Conservation (phyloP, 805 yeast genomes). For the Tetrapisispora pingtungensis region DNA sequence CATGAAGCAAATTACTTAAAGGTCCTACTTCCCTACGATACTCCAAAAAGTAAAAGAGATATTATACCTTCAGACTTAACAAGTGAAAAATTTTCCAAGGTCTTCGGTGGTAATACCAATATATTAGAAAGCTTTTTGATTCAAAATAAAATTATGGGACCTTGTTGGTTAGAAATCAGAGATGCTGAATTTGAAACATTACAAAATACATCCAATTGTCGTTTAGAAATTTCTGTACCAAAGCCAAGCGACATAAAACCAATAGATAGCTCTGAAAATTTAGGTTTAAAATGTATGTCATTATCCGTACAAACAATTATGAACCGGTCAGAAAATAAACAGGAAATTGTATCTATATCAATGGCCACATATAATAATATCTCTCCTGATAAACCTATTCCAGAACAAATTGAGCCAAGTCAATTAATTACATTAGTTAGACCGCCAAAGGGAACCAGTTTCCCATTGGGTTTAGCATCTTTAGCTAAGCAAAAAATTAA, state of each 20-base stretch:
- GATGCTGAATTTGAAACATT: constrained; percentile 50
- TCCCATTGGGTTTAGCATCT: constrained; percentile 69
- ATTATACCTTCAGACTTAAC: constrained; percentile 51
- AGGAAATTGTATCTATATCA: constrained; percentile 80
- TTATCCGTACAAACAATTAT: constrained; percentile 71
- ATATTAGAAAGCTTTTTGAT: constrained; percentile 81
- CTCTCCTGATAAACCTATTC: constrained; percentile 66
- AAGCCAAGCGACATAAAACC: constrained; percentile 41
- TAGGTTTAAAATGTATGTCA: constrained; percentile 65
- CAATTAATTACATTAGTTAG: constrained; percentile 65
- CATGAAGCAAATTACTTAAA: constrained; percentile 66
- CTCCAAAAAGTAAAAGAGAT: constrained; percentile 42
- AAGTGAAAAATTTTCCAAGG: constrained; percentile 68
- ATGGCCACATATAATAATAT: constrained; percentile 59
- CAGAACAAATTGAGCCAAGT: constrained; percentile 50
- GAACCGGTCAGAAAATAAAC: constrained; percentile 64
- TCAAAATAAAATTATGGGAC: constrained; percentile 85
- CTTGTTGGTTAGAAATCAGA: constrained; percentile 83
- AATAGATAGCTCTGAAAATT: constrained; percentile 39
- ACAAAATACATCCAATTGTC: constrained; percentile 67
- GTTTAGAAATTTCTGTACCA: constrained; percentile 55
- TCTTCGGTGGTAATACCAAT: constrained; percentile 67
- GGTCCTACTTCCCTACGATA: constrained; percentile 62
- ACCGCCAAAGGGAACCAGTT: constrained; percentile 54
- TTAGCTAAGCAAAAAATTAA: constrained; percentile 44